These are phyloP conservation scores for Blastobotrys parvus DNA, from an alignment of 805 yeast genomes.

Conservation along the genomic window DNA sequence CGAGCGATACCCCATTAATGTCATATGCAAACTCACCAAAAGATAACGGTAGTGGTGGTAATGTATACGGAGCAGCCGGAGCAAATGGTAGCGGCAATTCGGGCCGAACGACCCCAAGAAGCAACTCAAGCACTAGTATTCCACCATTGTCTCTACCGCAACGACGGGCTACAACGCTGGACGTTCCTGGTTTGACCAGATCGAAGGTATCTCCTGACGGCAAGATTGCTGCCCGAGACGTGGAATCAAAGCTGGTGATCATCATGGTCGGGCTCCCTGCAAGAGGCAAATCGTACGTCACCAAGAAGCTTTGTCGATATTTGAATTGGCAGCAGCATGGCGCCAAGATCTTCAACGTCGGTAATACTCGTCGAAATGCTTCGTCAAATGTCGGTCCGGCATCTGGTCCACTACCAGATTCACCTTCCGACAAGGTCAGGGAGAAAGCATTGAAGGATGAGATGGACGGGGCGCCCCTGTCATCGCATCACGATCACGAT, in stretches of 20 bases:
- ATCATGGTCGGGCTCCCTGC: conserved; percentile 97
- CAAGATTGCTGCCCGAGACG: conserved; percentile 41
- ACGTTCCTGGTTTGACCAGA: conserved; percentile 86
- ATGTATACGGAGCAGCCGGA: no score
- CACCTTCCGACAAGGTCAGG: conserved; percentile 6
- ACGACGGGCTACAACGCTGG: conserved; percentile 71
- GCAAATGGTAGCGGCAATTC: no score
- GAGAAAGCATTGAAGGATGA: conserved; percentile 4
- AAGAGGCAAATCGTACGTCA: conserved; percentile 86
- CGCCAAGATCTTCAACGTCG: conserved; percentile 87
- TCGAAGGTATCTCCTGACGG: conserved; percentile 69
- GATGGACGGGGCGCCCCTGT: conserved; percentile 4
- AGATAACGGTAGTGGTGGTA: no score
- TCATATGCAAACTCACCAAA: conserved; percentile 18
- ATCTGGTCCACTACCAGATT: conserved; percentile 49
- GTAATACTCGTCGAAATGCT: conserved; percentile 82
- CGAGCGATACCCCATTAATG: conserved; percentile 19
- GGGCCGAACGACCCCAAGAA: conserved; percentile 6
- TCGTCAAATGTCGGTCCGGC: conserved; percentile 58
- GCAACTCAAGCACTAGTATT: conserved; percentile 6
- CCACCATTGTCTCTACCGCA: conserved; percentile 18
- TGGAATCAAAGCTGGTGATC: conserved; percentile 77
- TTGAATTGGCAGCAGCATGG: conserved; percentile 92
- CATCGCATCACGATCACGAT: neutral
- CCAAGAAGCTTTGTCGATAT: conserved; percentile 83